Evolutionary conservation across 169 alveolate species (phyloP).

Genomic region (Babesia divergens): DNA sequence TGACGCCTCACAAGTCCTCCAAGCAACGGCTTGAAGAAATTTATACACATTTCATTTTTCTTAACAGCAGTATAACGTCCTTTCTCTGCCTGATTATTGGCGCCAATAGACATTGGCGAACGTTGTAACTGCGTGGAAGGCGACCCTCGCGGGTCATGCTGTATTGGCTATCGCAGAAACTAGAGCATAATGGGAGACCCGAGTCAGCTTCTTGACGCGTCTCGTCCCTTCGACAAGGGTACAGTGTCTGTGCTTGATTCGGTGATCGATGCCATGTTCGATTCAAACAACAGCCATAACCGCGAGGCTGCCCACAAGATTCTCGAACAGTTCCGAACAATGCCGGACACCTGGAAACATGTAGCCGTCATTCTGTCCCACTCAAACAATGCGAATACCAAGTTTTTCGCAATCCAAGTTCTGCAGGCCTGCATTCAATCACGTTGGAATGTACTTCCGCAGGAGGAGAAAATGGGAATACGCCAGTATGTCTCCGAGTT

Average conservation of each 20-base stretch:
- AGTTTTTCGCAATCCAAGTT: slow-evolving; percentile 84
- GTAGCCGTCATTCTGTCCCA: slow-evolving; percentile 85
- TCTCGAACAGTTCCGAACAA: slow-evolving; percentile 80
- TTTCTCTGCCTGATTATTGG: not conserved
- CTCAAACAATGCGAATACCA: slow-evolving; percentile 81
- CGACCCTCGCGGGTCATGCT: not conserved
- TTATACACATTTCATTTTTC: not conserved
- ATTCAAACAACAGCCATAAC: slow-evolving; percentile 70
- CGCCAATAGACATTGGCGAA: not conserved
- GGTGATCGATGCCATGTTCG: slow-evolving; percentile 86
- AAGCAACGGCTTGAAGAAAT: not conserved
- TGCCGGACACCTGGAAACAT: slow-evolving; percentile 87
- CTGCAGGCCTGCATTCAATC: slow-evolving; percentile 83
- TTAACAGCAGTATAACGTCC: not conserved
- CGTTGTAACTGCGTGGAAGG: slow-evolving; percentile 14
- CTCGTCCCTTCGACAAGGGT: slow-evolving; percentile 81
- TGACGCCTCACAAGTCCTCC: not conserved
- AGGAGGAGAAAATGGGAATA: slow-evolving; percentile 81
- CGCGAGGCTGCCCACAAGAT: slow-evolving; percentile 85
- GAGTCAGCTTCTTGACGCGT: slow-evolving; percentile 76
- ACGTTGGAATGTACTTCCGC: slow-evolving; percentile 85
- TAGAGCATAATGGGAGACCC: slow-evolving; percentile 68
- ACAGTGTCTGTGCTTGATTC: slow-evolving; percentile 82
- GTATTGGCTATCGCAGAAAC: not conserved
- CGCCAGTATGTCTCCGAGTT: slow-evolving; percentile 82